Percentiles rank a stretch among this genome's conserved stretches.
Evolutionary conservation across 2,329 filamentous ascomycete species (phyloP).

Genomic region (Tolypocladium album): DNA sequence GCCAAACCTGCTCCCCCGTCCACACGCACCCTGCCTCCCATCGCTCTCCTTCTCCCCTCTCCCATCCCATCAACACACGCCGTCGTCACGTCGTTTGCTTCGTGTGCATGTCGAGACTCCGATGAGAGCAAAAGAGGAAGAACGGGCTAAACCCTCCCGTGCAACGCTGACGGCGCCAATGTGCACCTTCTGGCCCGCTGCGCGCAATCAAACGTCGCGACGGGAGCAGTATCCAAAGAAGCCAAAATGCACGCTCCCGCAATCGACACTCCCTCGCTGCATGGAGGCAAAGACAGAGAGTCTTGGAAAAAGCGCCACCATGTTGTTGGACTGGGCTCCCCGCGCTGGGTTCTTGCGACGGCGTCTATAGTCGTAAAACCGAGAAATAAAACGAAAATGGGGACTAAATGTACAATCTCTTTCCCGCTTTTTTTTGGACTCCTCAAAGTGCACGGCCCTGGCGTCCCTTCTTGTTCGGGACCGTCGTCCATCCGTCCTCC

Average conservation of each 20-base stretch:
- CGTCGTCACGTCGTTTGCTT: conserved; percentile 7
- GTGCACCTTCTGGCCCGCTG: not conserved
- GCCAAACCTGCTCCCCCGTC: not conserved
- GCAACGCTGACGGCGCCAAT: not conserved
- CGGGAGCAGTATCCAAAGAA: not conserved
- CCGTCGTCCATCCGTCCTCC: conserved; percentile 57
- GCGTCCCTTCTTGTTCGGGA: conserved; percentile 25
- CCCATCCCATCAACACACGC: conserved; percentile 8
- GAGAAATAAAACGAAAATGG: conserved; percentile 21
- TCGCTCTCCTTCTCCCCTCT: too few species aligned
- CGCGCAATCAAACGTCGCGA: not conserved
- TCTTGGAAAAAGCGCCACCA: not conserved
- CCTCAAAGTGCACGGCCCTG: conserved; percentile 17
- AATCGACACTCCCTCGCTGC: not conserved
- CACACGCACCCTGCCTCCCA: too few species aligned
- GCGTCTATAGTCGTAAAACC: conserved; percentile 24
- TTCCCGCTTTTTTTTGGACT: conserved; percentile 10
- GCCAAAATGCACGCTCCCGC: not conserved
- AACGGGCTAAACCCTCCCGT: not conserved
- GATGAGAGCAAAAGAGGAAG: not conserved
- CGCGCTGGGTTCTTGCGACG: conserved; percentile 15
- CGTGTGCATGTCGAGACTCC: conserved; percentile 3
- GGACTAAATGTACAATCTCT: conserved; percentile 24
- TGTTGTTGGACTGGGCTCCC: conserved; percentile 7
- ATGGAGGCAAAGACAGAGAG: not conserved